Evolutionary conservation across 2,329 filamentous ascomycete species (phyloP), one percentile per base, ranked within the genome.

Genomic region (Ceratocystis lukuohia): DNA sequence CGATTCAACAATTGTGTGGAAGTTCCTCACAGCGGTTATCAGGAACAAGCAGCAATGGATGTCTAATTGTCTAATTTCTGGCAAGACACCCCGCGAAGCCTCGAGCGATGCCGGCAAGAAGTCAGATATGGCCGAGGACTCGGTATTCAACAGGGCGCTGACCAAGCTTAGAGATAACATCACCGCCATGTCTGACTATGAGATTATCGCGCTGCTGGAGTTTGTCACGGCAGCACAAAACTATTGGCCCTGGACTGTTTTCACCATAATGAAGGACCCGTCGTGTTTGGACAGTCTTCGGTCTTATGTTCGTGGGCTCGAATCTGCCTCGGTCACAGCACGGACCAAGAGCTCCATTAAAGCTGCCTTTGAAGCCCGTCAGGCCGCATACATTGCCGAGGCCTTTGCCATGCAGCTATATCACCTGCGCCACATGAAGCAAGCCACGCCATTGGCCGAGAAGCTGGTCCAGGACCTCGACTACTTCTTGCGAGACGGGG

Each of bases 41-140:
- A 88, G 88, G 70, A 92, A 91, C 73, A 87, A 91, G 69, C 94
- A 99, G 74, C 92, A 96, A 73, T 97, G 93, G 89, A 89, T 99
- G 78, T 90, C 93, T 0, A 90, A 96, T 69, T 96, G 92, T 72
- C 80, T 99, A 7, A 84, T 97, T 48, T 96, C 91, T 5, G 94
- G 92, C 25, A 88, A 86, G 72, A 91, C 91, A 0, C 91, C 93
- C 3, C 64, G 68, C 2, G 83, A 88, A 4, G 78, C 91, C 72
- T 84, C 84, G 69, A 77, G 77, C 56, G 80, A 79, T 61, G 75
- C 78, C 61, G 6, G 25, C 6, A 62, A 56, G n/a, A 56, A 30
- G 17, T 12, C 33, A 2, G 78, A 80, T 64, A 72, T 80, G 20
- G 75, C 78, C 4, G 71, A 78, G 0, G 77, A 84, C 69, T 88